These are phyloP conservation scores for Ceratonia siliqua DNA, from an alignment of 306 rosid genomes.

Conservation along the genomic window DNA sequence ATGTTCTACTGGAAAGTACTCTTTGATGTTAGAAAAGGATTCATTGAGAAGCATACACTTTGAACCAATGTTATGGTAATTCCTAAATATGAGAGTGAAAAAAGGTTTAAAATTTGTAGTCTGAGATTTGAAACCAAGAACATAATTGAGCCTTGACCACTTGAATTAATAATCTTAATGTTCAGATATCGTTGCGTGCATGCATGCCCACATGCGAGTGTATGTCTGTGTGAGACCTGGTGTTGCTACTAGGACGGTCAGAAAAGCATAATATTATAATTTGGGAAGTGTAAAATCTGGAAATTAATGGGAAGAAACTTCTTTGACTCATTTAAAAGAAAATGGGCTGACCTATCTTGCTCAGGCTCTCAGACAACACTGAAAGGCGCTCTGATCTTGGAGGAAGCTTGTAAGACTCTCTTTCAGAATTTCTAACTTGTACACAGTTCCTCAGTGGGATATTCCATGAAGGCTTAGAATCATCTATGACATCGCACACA, in stretches of 20 bases:
- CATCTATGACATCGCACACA: constrained; percentile 63
- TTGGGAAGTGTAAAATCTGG: constrained; percentile 6
- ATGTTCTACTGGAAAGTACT: constrained; percentile 11
- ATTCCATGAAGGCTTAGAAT: constrained; percentile 75
- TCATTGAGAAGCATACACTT: constrained; percentile 19
- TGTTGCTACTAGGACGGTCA: not conserved
- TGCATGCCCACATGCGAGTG: not conserved
- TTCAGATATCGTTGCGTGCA: not conserved
- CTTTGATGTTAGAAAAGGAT: constrained; percentile 10
- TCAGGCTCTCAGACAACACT: constrained; percentile 62
- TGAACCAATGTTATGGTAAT: not conserved
- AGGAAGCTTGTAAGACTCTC: constrained; percentile 53
- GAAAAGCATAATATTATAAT: constrained; percentile 13
- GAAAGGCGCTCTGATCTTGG: constrained; percentile 68
- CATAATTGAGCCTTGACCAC: not conserved
- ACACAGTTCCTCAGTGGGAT: constrained; percentile 69
- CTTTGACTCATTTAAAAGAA: constrained; percentile 19
- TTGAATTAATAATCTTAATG: not conserved
- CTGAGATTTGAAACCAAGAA: constrained; percentile 18
- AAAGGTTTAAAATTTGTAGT: not conserved
- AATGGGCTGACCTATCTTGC: constrained; percentile 61
- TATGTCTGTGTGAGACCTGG: not conserved
- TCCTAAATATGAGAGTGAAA: not conserved
- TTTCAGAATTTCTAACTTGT: constrained; percentile 41
- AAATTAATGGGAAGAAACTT: constrained; percentile 9